These are phyloP conservation scores for Phytomonas sp. DNA, from an alignment of 208 protist genomes.

Conservation along the genomic window DNA sequence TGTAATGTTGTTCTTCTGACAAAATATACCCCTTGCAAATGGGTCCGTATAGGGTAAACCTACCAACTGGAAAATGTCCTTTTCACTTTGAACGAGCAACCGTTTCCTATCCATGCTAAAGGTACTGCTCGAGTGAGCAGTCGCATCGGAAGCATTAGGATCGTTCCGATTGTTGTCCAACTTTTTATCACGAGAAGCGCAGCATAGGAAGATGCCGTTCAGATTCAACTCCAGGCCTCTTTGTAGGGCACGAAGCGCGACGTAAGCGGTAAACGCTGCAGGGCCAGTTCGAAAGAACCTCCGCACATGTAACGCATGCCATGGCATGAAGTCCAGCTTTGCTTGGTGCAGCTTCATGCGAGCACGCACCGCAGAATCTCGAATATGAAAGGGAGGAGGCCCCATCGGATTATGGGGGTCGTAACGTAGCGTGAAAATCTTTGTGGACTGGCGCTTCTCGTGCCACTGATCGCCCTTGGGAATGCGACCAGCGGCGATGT, in stretches of 20 bases:
- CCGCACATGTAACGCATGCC: conserved; percentile 21
- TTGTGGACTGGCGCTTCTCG: conserved; percentile 2
- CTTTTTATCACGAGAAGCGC: background rate
- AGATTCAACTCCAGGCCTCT: conserved; percentile 36
- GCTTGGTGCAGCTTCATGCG: conserved; percentile 36
- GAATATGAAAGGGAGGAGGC: conserved; percentile 13
- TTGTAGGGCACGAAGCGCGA: conserved; percentile 39
- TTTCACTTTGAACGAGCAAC: conserved; percentile 31
- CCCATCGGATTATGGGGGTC: conserved; percentile 17
- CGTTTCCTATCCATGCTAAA: background rate
- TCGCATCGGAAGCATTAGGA: background rate
- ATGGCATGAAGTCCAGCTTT: conserved; percentile 24
- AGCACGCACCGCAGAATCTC: conserved; percentile 2
- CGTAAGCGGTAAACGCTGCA: conserved; percentile 35
- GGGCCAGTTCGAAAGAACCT: conserved; percentile 63
- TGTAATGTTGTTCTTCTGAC: conserved; percentile 20
- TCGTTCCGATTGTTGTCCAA: background rate
- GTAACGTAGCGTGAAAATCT: conserved; percentile 21
- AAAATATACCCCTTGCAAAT: conserved; percentile 51
- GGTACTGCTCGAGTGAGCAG: background rate
- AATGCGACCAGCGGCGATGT: conserved; percentile 20
- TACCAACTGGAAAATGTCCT: conserved; percentile 34
- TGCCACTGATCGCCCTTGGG: background rate
- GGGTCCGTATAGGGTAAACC: conserved; percentile 53
- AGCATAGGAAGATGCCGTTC: conserved; percentile 36